phyloP scores from a whole-genome alignment of 352 stramenopile species.

The Lagenidium giganteum region DNA sequence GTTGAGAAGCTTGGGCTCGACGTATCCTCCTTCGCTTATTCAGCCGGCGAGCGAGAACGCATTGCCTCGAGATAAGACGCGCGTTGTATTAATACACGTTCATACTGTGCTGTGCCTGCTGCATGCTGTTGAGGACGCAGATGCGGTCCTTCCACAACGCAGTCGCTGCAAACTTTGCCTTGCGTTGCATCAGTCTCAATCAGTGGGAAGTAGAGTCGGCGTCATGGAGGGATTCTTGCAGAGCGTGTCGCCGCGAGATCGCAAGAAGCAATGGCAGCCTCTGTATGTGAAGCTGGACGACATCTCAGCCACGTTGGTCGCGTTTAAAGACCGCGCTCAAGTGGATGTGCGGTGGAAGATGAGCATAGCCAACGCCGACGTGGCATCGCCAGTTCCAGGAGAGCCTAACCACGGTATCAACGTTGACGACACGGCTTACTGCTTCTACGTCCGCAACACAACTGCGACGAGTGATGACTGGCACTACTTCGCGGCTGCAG shows the following conservation, averaged over 20 bases:
- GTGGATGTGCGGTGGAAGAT: constrained; percentile 44
- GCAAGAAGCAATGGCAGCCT: constrained; percentile 42
- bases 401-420: constrained; percentile 42
- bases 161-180: background rate
- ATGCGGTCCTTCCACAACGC: background rate
- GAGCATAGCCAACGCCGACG: constrained; percentile 36
- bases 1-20: constrained; percentile 50
- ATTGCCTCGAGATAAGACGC: constrained; percentile 3
- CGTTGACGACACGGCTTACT: constrained; percentile 43
- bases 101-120: too few species aligned
- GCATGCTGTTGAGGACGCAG: too few species aligned
- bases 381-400: constrained; percentile 48
- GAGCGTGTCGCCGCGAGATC: constrained; percentile 22
- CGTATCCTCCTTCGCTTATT: constrained; percentile 52
- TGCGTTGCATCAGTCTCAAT: too few species aligned
- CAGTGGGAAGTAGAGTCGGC: too few species aligned
- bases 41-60: constrained; percentile 13
- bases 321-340: constrained; percentile 45
- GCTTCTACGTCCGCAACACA: constrained; percentile 52
- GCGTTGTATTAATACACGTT: too few species aligned
- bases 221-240: constrained; percentile 46
- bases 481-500: constrained; percentile 30
- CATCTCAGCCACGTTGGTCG: constrained; percentile 55
- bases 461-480: constrained; percentile 25
- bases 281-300: constrained; percentile 60